phyloP scores from a whole-genome alignment of 1,284 basidiomycete species.

The Irpex rosettiformis region DNA sequence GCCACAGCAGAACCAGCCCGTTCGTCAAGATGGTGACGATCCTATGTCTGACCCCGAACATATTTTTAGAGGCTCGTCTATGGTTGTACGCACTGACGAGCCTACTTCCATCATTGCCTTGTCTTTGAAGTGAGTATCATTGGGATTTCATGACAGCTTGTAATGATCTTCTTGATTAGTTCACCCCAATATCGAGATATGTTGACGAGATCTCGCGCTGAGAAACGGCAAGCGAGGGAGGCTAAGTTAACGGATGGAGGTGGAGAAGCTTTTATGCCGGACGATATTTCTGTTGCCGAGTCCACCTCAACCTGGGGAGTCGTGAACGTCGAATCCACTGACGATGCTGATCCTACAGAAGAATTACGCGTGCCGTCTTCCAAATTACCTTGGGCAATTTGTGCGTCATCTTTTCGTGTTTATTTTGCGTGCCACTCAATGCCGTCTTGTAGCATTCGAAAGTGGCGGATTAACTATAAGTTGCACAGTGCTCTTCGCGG shows the following conservation, averaged over 20 bases:
- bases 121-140: conserved; percentile 71
- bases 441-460: conserved; percentile 67
- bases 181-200: conserved; percentile 88
- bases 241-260: conserved; percentile 59
- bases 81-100: conserved; percentile 96
- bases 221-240: conserved; percentile 66
- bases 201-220: conserved; percentile 69
- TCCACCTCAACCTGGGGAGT: conserved; percentile 85
- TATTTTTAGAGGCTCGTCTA: conserved; percentile 92
- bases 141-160: conserved; percentile 9
- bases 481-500: conserved; percentile 94
- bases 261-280: conserved; percentile 83
- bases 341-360: conserved; percentile 68
- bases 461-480: conserved; percentile 91
- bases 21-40: conserved; percentile 49
- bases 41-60: conserved; percentile 79
- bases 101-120: conserved; percentile 98
- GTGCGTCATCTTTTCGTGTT: conserved; percentile 38
- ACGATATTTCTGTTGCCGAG: conserved; percentile 75
- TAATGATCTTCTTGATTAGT: conserved; percentile 36
- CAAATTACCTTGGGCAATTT: conserved; percentile 75
- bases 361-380: conserved; percentile 75
- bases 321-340: conserved; percentile 70
- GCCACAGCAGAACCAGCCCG: conserved; percentile 50
- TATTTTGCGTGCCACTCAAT: conserved; percentile 12